Conservation (phyloP, 2,329 filamentous ascomycete genomes). For the Chaetomiaceae sp. region DNA sequence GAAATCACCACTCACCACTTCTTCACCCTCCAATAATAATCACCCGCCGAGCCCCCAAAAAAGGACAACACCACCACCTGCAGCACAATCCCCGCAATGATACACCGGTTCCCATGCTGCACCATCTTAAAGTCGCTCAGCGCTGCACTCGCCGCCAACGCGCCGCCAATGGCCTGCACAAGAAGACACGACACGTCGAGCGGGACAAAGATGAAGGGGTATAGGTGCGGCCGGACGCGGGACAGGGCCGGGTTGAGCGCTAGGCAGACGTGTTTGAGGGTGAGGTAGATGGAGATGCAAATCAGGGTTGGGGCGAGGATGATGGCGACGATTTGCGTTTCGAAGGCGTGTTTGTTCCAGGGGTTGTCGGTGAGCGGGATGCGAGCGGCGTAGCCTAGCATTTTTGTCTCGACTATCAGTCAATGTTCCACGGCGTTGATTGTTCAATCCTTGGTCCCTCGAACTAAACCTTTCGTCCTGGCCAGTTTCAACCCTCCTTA, state of each 20-base stretch:
- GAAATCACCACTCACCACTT: constrained; percentile 25
- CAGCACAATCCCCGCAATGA: constrained; percentile 51
- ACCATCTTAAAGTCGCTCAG: constrained; percentile 37
- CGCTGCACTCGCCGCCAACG: constrained; percentile 47
- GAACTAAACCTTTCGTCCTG: no score
- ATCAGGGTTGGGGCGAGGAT: constrained; percentile 57
- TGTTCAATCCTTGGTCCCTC: no score
- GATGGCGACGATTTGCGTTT: constrained; percentile 57
- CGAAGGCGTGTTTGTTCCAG: constrained; percentile 51
- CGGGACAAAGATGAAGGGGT: constrained; percentile 56
- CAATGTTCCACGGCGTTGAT: no score
- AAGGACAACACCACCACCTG: constrained; percentile 47
- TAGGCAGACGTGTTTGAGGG: constrained; percentile 55
- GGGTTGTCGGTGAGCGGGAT: constrained; percentile 49
- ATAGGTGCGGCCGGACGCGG: constrained; percentile 48
- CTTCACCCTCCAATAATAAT: constrained; percentile 44
- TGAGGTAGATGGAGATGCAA: constrained; percentile 61
- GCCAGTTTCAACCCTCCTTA: no score
- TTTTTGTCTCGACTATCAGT: no score
- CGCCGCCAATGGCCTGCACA: constrained; percentile 56
- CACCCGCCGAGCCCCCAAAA: constrained; percentile 42
- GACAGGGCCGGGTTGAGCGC: constrained; percentile 47
- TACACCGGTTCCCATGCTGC: constrained; percentile 45
- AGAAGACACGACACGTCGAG: constrained; percentile 56
- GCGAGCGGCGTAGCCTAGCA: constrained; percentile 50